phyloP scores from a whole-genome alignment of 176 grass and related monocot species.

The Carex kokanica region DNA sequence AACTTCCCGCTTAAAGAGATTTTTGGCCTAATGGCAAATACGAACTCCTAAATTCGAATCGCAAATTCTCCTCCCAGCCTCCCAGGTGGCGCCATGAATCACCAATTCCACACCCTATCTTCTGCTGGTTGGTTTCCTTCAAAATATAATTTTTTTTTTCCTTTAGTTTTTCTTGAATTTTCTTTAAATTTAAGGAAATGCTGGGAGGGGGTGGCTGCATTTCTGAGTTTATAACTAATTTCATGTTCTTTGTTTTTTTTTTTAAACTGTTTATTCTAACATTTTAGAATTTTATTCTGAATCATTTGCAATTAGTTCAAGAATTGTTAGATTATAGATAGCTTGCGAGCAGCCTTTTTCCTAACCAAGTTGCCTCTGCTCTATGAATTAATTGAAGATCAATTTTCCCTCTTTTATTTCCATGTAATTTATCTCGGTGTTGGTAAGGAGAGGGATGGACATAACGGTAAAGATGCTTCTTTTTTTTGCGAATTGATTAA shows the following conservation, averaged over 20 bases:
- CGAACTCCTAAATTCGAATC: background rate
- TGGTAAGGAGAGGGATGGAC: background rate
- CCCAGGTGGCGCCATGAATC: conserved; percentile 2
- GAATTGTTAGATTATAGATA: background rate
- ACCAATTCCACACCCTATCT: background rate
- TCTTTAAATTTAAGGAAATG: no score
- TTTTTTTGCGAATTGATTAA: background rate
- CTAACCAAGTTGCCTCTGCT: background rate
- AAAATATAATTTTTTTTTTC: no score
- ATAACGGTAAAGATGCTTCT: background rate
- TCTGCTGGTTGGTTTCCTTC: background rate
- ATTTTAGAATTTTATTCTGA: background rate
- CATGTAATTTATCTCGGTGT: background rate
- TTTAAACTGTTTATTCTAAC: background rate
- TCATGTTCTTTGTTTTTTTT: background rate
- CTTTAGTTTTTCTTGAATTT: background rate
- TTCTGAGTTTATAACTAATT: no score
- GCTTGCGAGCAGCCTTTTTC: background rate
- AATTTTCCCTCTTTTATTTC: background rate
- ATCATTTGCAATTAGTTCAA: background rate
- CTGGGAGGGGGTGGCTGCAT: no score
- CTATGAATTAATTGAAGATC: background rate
- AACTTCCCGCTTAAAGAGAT: background rate
- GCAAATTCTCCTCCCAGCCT: background rate
- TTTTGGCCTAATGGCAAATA: background rate